Percentiles rank a stretch among this genome's conserved stretches.
Conservation (phyloP, 2,329 filamentous ascomycete genomes). For the Aurifilum marmelostoma region DNA sequence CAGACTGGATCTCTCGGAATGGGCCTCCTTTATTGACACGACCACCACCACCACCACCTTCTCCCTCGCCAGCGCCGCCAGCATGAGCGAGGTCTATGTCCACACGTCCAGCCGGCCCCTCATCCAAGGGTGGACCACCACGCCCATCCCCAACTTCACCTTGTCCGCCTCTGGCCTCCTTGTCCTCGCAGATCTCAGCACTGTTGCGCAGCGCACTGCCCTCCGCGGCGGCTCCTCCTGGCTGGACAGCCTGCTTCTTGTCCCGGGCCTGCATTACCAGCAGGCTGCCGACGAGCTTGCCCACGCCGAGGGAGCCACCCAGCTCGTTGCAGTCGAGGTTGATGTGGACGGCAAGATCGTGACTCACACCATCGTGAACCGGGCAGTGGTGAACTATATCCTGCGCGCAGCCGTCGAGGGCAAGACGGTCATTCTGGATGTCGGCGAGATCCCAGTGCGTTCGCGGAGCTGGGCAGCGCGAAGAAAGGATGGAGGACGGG, state of each 20-base stretch:
- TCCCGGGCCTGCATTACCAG: constrained; percentile 64
- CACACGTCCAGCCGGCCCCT: constrained; percentile 1
- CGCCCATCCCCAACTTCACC: constrained; percentile 45
- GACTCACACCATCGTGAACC: constrained; percentile 48
- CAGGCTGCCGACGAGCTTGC: constrained; percentile 57
- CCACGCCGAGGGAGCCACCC: constrained; percentile 45
- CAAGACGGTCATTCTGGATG: constrained; percentile 58
- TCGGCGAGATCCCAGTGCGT: constrained; percentile 56
- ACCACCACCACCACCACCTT: neutral
- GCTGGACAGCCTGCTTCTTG: constrained; percentile 60
- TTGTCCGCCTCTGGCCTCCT: constrained; percentile 28
- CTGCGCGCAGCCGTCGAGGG: constrained; percentile 60
- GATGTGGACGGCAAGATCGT: constrained; percentile 36
- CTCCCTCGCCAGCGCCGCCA: constrained; percentile 1
- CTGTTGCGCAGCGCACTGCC: constrained; percentile 58
- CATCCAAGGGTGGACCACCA: constrained; percentile 43
- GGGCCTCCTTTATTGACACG: neutral
- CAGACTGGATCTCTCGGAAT: neutral
- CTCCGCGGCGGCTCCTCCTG: constrained; percentile 60
- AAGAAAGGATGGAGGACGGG: constrained; percentile 25
- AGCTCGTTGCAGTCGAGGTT: constrained; percentile 45
- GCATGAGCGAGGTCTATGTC: neutral
- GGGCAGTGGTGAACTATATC: constrained; percentile 57
- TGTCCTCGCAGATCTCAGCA: constrained; percentile 61
- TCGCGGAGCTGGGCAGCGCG: constrained; percentile 32